Evolutionary conservation across 345 rosid genomes (phyloP).

Genomic region (Eucalyptus leucophloia): DNA sequence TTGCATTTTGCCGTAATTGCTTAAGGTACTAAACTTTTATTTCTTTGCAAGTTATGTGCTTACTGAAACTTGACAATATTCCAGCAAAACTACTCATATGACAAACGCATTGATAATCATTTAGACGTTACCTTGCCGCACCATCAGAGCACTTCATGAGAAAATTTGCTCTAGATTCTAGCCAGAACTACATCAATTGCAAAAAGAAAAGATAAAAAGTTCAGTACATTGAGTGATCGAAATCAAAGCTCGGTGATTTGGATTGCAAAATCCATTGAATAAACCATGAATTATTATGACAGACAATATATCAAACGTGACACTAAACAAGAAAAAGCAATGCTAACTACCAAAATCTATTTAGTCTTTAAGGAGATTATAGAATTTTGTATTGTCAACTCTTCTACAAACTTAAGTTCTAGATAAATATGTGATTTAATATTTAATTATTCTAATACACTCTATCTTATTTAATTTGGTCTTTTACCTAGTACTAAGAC

Average conservation of each 20-base stretch:
- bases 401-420: too few species aligned
- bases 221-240: accelerated
- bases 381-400: too few species aligned
- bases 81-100: neutral
- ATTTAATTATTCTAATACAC: too few species aligned
- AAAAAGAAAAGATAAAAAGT: neutral
- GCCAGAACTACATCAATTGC: neutral
- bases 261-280: accelerated
- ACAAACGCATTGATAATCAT: accelerated
- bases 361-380: too few species aligned
- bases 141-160: neutral
- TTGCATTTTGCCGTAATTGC: neutral
- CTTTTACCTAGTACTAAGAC: too few species aligned
- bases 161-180: neutral
- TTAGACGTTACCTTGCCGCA: neutral
- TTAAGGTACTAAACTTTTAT: neutral
- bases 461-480: too few species aligned
- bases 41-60: neutral
- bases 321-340: neutral
- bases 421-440: too few species aligned
- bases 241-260: neutral
- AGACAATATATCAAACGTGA: neutral
- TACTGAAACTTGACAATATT: neutral
- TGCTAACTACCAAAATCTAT: too few species aligned
- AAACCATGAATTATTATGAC: neutral